Evolutionary conservation across 1,139 yeast species (phyloP).

Genomic region (Kazachstania sp.): DNA sequence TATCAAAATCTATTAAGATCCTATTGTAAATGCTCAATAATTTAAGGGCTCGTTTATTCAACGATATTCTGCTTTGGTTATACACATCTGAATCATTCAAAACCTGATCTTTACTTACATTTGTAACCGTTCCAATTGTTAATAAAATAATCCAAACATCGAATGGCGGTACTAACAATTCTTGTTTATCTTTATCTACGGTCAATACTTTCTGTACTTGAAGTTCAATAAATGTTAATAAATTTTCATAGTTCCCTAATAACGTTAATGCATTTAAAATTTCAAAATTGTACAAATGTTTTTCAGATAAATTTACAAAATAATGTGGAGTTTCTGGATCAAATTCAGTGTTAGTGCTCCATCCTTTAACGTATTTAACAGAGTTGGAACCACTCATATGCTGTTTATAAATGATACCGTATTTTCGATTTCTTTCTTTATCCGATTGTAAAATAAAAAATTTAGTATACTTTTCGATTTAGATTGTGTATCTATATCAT

Average conservation of each 20-base stretch:
- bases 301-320: slow-evolving; percentile 21
- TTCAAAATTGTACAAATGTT: slow-evolving; percentile 19
- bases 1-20: slow-evolving; percentile 16
- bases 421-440: background rate
- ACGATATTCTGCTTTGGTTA: slow-evolving; percentile 15
- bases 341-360: background rate
- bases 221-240: slow-evolving; percentile 21
- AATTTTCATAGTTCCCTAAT: slow-evolving; percentile 23
- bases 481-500: too few species aligned
- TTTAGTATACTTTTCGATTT: too few species aligned
- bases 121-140: slow-evolving; percentile 22
- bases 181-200: background rate
- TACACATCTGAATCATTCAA: slow-evolving; percentile 23
- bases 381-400: slow-evolving; percentile 9
- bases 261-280: slow-evolving; percentile 23
- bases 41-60: slow-evolving; percentile 19
- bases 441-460: too few species aligned
- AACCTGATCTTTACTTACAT: slow-evolving; percentile 15
- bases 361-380: slow-evolving; percentile 10
- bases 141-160: slow-evolving; percentile 24
- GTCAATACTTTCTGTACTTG: slow-evolving; percentile 7
- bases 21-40: slow-evolving; percentile 13
- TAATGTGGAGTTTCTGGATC: slow-evolving; percentile 15
- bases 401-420: background rate
- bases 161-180: slow-evolving; percentile 21